Evolutionary conservation across 352 stramenopile genomes (phyloP), one percentile per base, ranked within the genome.

Genomic region (Peronospora belbahrii): DNA sequence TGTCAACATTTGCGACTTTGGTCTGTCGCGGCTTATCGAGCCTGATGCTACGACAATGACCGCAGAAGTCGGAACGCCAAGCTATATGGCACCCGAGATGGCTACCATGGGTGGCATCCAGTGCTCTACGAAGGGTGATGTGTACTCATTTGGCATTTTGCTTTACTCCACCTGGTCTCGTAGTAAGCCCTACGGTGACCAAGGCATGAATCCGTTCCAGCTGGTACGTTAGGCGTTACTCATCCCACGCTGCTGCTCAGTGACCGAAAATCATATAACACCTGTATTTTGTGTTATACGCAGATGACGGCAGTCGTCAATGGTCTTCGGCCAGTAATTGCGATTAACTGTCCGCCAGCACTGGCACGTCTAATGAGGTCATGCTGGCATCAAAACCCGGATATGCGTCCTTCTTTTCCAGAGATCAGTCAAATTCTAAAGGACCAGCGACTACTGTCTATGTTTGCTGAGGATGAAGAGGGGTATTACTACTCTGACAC

Each of bases 1-100:
- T 37, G 67, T 97, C 19, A 97, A 97, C 52, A 88, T 97, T 39
- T 97, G 90, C 48, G 89, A 97, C 62, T 97, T 97, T 67, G 92
- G 92, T 1, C 78, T 97, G 15, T 95, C 81, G 20, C 55, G 81
- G 7, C 64, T 93, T 30, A 90, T 93, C 32, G 81, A 93, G 40
- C 76, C 79, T 1, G 81, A 93, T 30, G 83, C 78, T 34, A 93
- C 77, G 6, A 85, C 76, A 4, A 93, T 93, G 81, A 93, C 81
- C 2, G 81, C 81, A 22, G 81, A 93, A 55, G 83, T 94, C 35
- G 83, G 81, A 19, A 95, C 85, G 20, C 85, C 85, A 11, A 93
- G 83, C 35, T 95, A 93, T 48, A 94, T 94, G 83, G 82, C 83
- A 27, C 85, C 85, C 2, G 85, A 95, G 57, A 94, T 95, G 84